Evolutionary conservation across 257 asterid species (phyloP), one percentile per base, ranked within the genome.

Genomic region (Solanum bukasovii): DNA sequence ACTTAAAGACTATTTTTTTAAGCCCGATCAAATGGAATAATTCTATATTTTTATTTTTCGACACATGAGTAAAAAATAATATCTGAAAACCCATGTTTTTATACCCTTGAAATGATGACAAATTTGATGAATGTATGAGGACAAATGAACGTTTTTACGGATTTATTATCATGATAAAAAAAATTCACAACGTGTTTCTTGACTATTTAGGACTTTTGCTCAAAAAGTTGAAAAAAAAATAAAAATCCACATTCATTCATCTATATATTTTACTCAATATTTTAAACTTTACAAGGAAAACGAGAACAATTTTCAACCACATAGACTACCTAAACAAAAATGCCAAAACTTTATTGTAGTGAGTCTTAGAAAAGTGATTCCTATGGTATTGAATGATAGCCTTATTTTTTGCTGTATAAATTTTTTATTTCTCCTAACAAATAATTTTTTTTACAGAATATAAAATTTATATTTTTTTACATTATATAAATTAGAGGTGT

Each of bases 401-500:
- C 10, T 6, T 37, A 2, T 35, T 1, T 9, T 20, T 56, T 0
- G 2, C 2, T 3, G 25, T 56, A 0, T 3, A 0, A 56, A 56
- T 3, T 18, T 56, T 52, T 56, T 40, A 20, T 56, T 20, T 0
- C 25, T 56, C 2, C 0, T 56, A 56, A 56, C 23, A 18, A 56
- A 18, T 56, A 20, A 0, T 0, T 3, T 20, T 20, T 56, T 56
- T 20, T 40, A 3, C 5, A 0, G 1, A 9, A 40, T 40, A 40
- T 40, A 40, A 10, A 9, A 40, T 40, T 40, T 40, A 40, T 40
- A 40, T 38, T 40, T 40, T 40, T 40, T 9, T 38, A 40, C 13
- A 40, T 9, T 40, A 9, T 9, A 9, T 9, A 9, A 0, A 9
- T 40, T 0, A 40, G 4, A 0, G 46, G 13, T 9, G 44, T 9